Evolutionary conservation across 2,329 filamentous ascomycete species (phyloP).

Genomic region (Monilinia aucupariae): DNA sequence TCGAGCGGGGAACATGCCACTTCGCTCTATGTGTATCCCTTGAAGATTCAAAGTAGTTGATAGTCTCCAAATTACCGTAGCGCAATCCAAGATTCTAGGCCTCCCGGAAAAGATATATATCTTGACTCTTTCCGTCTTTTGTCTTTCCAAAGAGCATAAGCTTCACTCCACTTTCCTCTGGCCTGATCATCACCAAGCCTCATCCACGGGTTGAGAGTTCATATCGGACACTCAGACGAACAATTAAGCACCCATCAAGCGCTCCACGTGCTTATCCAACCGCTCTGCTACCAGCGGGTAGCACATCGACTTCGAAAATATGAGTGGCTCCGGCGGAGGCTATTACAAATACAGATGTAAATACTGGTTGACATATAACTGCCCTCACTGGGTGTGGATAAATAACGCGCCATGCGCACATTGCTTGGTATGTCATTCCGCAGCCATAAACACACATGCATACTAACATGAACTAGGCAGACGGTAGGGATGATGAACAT

Average conservation of each 20-base stretch:
- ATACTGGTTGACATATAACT: constrained; percentile 48
- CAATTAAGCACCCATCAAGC: background rate
- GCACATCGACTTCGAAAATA: constrained; percentile 26
- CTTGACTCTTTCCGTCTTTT: too few species aligned
- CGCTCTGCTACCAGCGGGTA: constrained; percentile 6
- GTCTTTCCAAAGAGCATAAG: background rate
- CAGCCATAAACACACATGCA: background rate
- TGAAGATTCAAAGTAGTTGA: background rate
- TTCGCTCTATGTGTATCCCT: background rate
- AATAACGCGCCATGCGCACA: constrained; percentile 46
- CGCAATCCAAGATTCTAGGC: background rate
- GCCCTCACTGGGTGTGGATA: constrained; percentile 50
- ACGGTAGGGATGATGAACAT: constrained; percentile 43
- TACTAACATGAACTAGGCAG: constrained; percentile 38
- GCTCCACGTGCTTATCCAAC: background rate
- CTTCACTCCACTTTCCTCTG: background rate
- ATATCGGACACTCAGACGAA: background rate
- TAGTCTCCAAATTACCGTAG: background rate
- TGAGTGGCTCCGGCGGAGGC: constrained; percentile 33
- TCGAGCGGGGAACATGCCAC: background rate
- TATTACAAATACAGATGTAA: constrained; percentile 51
- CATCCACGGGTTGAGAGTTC: background rate
- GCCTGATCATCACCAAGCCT: background rate
- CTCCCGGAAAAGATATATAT: background rate
- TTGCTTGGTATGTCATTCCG: constrained; percentile 43